Evolutionary conservation across 2,329 filamentous ascomycete species (phyloP).

Genomic region (Cryphonectria naterciae): DNA sequence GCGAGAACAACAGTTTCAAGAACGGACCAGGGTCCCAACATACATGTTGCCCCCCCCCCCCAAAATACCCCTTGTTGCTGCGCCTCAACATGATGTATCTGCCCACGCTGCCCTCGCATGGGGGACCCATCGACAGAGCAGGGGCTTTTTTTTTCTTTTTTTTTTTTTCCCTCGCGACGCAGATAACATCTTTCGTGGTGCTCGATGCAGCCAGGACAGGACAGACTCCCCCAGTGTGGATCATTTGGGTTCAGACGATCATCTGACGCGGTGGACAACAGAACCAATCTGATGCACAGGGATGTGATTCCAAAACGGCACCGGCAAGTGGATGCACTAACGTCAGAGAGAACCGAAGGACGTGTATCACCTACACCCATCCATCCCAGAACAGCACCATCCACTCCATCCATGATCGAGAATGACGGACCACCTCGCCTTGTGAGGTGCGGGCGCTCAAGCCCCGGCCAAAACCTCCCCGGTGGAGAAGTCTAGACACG

Average conservation of each 20-base stretch:
- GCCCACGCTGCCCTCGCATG: conserved; percentile 20
- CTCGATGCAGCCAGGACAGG: conserved; percentile 34
- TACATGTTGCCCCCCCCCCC: conserved; percentile 41
- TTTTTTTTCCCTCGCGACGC: neutral
- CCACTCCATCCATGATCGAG: conserved; percentile 30
- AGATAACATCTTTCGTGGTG: conserved; percentile 25
- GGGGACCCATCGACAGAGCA: conserved; percentile 16
- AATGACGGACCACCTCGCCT: conserved; percentile 35
- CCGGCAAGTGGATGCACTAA: conserved; percentile 31
- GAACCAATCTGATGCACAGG: conserved; percentile 43
- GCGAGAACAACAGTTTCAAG: conserved; percentile 43
- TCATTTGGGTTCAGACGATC: conserved; percentile 46
- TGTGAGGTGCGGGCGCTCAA: conserved; percentile 31
- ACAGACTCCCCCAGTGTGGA: conserved; percentile 41
- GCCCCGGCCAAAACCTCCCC: conserved; percentile 36
- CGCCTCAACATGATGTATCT: conserved; percentile 34
- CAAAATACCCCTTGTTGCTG: conserved; percentile 30
- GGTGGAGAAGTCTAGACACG: conserved; percentile 41
- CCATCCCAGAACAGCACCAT: conserved; percentile 31
- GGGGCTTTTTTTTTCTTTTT: neutral
- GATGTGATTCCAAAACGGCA: conserved; percentile 36
- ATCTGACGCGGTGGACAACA: conserved; percentile 45
- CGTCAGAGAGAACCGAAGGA: conserved; percentile 24
- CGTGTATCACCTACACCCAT: conserved; percentile 31
- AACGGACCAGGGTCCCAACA: conserved; percentile 46